These are phyloP conservation scores for Fusarium oxysporum DNA, from an alignment of 2,329 filamentous ascomycete species.

Conservation along the genomic window DNA sequence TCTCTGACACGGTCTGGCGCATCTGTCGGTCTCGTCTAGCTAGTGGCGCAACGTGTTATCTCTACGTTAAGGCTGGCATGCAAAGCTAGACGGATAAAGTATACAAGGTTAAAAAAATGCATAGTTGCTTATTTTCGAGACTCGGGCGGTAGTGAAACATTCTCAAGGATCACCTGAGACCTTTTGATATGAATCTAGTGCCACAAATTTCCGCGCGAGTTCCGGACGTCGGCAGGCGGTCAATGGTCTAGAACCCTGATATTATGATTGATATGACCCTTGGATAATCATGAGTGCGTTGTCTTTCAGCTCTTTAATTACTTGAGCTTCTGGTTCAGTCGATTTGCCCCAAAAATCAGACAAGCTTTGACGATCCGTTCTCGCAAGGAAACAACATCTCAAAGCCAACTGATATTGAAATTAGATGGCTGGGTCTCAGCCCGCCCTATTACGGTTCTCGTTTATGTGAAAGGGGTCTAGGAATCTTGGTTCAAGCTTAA, in stretches of 20 bases:
- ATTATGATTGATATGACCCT: neutral
- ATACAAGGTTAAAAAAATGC: conserved; percentile 33
- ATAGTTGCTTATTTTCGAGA: conserved; percentile 20
- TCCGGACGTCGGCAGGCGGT: neutral
- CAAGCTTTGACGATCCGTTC: neutral
- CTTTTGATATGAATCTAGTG: neutral
- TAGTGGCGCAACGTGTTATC: neutral
- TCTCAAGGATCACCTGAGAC: conserved; percentile 1
- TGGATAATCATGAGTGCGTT: neutral
- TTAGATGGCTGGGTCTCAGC: neutral
- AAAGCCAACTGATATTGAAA: neutral
- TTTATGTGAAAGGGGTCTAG: neutral
- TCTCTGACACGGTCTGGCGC: neutral
- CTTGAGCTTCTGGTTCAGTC: too few relatives aligned
- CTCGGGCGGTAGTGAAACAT: conserved; percentile 5
- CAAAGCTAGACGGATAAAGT: neutral
- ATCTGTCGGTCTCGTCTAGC: neutral
- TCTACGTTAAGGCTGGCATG: neutral
- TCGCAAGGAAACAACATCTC: neutral
- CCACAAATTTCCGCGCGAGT: neutral
- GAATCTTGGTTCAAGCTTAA: neutral
- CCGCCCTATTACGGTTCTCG: neutral
- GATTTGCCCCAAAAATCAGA: neutral
- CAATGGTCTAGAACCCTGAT: rapidly evolving
- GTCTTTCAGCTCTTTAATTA: neutral